phyloP scores from a whole-genome alignment of 2,329 filamentous ascomycete genomes.

The Colletotrichum tropicale region DNA sequence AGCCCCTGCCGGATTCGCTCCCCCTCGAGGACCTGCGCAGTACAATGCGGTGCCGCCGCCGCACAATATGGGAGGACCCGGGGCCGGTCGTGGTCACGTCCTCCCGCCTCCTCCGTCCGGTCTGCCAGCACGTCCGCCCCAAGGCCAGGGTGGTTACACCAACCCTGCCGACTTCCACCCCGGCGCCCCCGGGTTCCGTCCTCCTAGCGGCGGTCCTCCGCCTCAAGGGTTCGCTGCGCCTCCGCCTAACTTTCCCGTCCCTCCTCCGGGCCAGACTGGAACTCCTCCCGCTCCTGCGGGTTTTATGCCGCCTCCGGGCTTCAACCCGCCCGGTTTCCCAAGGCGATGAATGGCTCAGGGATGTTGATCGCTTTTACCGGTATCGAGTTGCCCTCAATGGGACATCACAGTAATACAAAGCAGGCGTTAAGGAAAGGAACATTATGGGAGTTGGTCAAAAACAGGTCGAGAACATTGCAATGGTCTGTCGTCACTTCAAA shows the following conservation, averaged over 20 bases:
- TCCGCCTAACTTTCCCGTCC: slow-evolving; percentile 44
- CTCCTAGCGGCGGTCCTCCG: slow-evolving; percentile 37
- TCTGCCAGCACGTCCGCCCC: slow-evolving; percentile 54
- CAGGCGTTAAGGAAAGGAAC: not conserved
- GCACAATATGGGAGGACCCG: slow-evolving; percentile 3
- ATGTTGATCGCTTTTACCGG: not conserved
- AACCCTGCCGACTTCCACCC: slow-evolving; percentile 55
- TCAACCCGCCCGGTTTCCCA: slow-evolving; percentile 30
- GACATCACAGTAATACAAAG: not conserved
- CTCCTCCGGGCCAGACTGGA: slow-evolving; percentile 38
- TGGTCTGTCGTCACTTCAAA: slow-evolving; percentile 13
- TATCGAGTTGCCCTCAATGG: not conserved
- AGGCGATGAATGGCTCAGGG: slow-evolving; percentile 31
- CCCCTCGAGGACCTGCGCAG: slow-evolving; percentile 37
- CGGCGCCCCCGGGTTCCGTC: slow-evolving; percentile 32
- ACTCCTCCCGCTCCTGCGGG: slow-evolving; percentile 40
- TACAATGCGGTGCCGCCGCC: slow-evolving; percentile 29
- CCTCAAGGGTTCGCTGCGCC: slow-evolving; percentile 42
- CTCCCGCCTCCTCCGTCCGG: slow-evolving; percentile 56
- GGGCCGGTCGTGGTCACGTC: slow-evolving; percentile 28
- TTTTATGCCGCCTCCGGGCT: slow-evolving; percentile 52
- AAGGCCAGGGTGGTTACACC: slow-evolving; percentile 47
- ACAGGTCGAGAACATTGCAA: slow-evolving; percentile 10
- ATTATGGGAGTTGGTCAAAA: not conserved
- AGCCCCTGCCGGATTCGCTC: slow-evolving; percentile 40